These are phyloP conservation scores for Boechera stricta DNA, from an alignment of 345 rosid species.

Conservation along the genomic window DNA sequence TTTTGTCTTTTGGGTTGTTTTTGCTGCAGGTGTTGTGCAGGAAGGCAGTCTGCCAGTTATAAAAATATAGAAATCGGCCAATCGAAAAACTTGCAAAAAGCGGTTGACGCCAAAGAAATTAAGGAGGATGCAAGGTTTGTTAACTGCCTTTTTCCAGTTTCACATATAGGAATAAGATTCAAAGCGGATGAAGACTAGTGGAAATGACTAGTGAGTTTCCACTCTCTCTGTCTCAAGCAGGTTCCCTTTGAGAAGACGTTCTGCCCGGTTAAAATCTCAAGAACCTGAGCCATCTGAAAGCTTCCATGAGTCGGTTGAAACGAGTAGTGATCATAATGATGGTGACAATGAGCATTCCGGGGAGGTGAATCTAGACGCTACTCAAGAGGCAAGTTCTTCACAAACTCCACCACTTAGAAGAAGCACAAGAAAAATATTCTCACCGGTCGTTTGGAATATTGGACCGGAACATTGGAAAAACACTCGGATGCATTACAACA, in stretches of 20 bases:
- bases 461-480: no score
- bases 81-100: not conserved
- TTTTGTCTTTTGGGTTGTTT: not conserved
- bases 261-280: constrained; percentile 22
- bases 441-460: no score
- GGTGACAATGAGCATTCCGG: no score
- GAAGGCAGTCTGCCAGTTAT: not conserved
- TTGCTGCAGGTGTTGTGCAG: constrained; percentile 13
- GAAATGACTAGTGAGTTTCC: not conserved
- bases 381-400: no score
- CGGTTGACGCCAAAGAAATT: not conserved
- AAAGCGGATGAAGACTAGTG: not conserved
- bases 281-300: constrained; percentile 21
- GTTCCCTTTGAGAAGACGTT: constrained; percentile 8
- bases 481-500: no score
- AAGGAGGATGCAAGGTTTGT: constrained; percentile 3
- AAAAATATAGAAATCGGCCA: not conserved
- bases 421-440: no score
- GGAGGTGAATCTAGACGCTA: no score
- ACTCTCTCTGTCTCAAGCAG: constrained; percentile 1
- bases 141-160: not conserved
- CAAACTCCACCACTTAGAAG: no score
- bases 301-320: not conserved
- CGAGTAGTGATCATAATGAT: no score
- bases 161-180: not conserved